A percentile compares a stretch with the other conserved stretches of the same genome.
These are phyloP conservation scores for Gracilaria domingensis DNA, from an alignment of 23 red algal genomes.

Conservation along the genomic window DNA sequence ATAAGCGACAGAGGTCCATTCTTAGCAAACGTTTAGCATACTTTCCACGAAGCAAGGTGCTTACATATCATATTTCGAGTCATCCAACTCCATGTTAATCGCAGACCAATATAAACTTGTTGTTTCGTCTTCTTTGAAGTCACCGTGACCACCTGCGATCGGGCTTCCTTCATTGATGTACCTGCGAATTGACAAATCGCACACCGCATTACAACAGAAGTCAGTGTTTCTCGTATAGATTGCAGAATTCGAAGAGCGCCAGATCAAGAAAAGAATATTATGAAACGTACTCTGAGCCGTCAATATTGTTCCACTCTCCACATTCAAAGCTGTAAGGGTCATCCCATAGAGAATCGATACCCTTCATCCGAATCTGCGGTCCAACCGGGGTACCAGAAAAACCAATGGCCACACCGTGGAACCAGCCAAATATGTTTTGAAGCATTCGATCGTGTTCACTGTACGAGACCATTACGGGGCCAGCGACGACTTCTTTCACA, in stretches of 20 bases:
- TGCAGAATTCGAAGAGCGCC: background rate
- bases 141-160: conserved; percentile 64
- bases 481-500: conserved; percentile 37
- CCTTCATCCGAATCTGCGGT: conserved; percentile 17
- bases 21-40: background rate
- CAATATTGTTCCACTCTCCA: conserved; percentile 57
- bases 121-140: conserved; percentile 77
- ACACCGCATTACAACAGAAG: background rate
- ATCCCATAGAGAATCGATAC: conserved; percentile 6
- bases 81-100: conserved; percentile 50
- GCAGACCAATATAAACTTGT: conserved; percentile 67
- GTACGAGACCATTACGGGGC: conserved; percentile 40
- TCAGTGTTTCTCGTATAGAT: background rate
- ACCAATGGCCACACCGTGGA: conserved; percentile 57
- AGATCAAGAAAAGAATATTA: background rate
- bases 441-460: conserved; percentile 56
- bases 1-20: background rate
- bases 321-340: conserved; percentile 38
- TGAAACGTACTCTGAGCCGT: conserved; percentile 64
- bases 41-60: background rate
- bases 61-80: conserved; percentile 40
- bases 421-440: conserved; percentile 52
- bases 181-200: conserved; percentile 10
- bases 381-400: conserved; percentile 27
- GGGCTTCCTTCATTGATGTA: conserved; percentile 67